Evolutionary conservation across 768 basidiomycete species (phyloP).

Genomic region (Tulasnella sp.): DNA sequence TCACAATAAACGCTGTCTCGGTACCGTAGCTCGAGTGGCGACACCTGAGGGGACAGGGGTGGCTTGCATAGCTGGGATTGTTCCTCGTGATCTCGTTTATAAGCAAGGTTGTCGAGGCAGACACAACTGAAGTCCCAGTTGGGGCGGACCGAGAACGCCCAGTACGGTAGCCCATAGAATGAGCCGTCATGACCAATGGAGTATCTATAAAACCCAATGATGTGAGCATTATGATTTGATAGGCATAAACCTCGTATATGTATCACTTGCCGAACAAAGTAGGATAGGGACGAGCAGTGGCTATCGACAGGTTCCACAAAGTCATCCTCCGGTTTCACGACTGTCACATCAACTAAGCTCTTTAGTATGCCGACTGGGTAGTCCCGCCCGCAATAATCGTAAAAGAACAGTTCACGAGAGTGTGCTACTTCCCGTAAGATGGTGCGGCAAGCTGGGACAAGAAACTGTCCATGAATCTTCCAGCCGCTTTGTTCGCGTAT

Average conservation of each 20-base stretch:
- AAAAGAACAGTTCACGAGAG: background rate
- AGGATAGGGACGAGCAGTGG: background rate
- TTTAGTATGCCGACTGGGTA: background rate
- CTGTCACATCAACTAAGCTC: background rate
- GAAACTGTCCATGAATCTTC: conserved; percentile 4
- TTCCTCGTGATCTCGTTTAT: background rate
- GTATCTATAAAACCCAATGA: background rate
- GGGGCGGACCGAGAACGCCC: background rate
- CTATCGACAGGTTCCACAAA: conserved; percentile 11
- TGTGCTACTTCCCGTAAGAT: conserved; percentile 5
- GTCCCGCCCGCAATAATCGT: background rate
- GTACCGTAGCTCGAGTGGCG: background rate
- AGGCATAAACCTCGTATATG: background rate
- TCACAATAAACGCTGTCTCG: background rate
- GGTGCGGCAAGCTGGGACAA: conserved; percentile 4
- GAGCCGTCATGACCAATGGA: background rate
- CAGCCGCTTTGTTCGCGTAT: background rate
- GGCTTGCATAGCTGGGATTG: too few relatives aligned
- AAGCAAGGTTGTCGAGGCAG: background rate
- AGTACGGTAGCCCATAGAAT: background rate
- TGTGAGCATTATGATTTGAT: too few relatives aligned
- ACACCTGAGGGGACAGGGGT: background rate
- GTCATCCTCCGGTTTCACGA: background rate
- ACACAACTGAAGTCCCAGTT: background rate
- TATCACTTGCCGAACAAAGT: conserved; percentile 4